Conservation (phyloP, 176 grass and related monocot genomes). For the Lolium rigidum region DNA sequence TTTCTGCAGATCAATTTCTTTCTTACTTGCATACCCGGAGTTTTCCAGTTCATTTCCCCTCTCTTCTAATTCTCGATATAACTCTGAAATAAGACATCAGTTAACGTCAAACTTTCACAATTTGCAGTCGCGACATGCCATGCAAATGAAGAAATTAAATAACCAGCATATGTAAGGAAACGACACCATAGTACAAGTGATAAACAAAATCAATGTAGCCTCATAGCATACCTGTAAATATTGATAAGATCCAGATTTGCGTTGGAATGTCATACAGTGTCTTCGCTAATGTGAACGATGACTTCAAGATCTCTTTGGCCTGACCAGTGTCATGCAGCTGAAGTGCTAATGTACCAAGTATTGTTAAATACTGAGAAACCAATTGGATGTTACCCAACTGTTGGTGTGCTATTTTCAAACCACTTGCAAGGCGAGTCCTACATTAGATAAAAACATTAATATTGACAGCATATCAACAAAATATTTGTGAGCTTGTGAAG, state of each 20-base stretch:
- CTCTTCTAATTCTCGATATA: constrained; percentile 86
- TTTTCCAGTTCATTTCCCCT: constrained; percentile 93
- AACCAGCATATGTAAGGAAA: constrained; percentile 8
- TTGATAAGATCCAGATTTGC: constrained; percentile 96
- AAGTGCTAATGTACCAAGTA: constrained; percentile 90
- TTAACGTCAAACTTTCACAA: constrained; percentile 13
- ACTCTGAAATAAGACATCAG: constrained; percentile 61
- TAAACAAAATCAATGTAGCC: constrained; percentile 8
- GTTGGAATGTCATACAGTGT: constrained; percentile 97
- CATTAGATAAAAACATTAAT: constrained; percentile 41
- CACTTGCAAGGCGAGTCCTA: constrained; percentile 92
- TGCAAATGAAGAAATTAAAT: constrained; percentile 22
- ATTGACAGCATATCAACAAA: constrained; percentile 25
- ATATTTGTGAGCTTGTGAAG: constrained; percentile 17
- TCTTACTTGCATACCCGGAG: constrained; percentile 86
- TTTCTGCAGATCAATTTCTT: constrained; percentile 89
- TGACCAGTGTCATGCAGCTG: constrained; percentile 84
- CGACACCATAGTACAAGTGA: neutral
- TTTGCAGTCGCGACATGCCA: constrained; percentile 27
- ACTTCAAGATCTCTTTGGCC: constrained; percentile 96
- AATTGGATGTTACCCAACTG: constrained; percentile 97
- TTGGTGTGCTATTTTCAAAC: constrained; percentile 98
- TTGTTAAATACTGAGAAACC: constrained; percentile 98
- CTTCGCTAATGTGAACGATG: constrained; percentile 88
- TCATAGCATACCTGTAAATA: constrained; percentile 80